Evolutionary conservation across 331 rosid genomes (phyloP).

Genomic region (Quercus phellos): DNA sequence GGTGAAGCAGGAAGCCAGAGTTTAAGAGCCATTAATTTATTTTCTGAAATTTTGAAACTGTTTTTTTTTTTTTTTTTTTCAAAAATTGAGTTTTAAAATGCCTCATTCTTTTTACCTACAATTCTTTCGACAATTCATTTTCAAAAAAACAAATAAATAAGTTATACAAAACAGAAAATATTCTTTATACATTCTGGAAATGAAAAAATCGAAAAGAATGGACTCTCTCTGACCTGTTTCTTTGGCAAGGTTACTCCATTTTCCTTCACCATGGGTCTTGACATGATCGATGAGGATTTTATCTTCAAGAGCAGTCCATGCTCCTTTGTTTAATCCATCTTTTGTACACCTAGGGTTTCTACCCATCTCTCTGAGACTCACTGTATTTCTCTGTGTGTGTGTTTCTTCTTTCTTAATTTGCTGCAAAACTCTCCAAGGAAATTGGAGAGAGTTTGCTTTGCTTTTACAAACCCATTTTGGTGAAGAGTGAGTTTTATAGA

Average conservation of each 20-base stretch:
- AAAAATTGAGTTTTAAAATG: too few relatives aligned
- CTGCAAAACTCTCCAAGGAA: not conserved
- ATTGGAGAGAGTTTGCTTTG: too few relatives aligned
- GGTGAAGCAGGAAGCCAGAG: too few relatives aligned
- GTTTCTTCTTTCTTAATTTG: not conserved
- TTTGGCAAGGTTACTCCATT: constrained; percentile 18
- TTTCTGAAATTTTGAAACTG: too few relatives aligned
- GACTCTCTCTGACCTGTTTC: constrained; percentile 4
- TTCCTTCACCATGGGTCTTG: constrained; percentile 20
- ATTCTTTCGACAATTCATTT: too few relatives aligned
- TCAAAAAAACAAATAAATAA: too few relatives aligned
- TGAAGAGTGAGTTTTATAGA: too few relatives aligned
- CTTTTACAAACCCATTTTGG: too few relatives aligned
- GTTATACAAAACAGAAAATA: too few relatives aligned
- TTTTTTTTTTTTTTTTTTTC: too few relatives aligned
- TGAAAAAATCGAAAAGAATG: not conserved
- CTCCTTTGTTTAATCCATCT: constrained; percentile 19
- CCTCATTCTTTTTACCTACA: too few relatives aligned
- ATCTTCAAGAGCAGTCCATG: constrained; percentile 13
- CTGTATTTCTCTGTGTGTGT: not conserved
- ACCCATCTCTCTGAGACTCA: constrained; percentile 2
- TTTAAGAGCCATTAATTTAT: too few relatives aligned
- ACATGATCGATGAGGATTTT: constrained; percentile 3
- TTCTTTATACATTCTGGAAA: not conserved
- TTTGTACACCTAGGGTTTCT: constrained; percentile 4